These are phyloP conservation scores for Ophiostoma novo-ulmi DNA, from an alignment of 2,329 filamentous ascomycete species.

Conservation along the genomic window DNA sequence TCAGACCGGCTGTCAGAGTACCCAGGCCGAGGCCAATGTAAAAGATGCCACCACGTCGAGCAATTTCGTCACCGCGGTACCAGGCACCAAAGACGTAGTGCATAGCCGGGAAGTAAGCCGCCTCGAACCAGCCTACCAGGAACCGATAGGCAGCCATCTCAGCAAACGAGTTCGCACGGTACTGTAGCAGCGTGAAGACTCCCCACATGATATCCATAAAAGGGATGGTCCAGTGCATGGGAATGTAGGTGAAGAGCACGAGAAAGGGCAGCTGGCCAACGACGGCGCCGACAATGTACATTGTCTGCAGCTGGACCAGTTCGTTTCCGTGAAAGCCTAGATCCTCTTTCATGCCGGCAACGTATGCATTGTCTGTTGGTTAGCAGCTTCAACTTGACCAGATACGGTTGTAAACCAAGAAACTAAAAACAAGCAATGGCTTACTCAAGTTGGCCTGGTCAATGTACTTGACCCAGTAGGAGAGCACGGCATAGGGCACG, in stretches of 20 bases:
- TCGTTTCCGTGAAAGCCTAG: slow-evolving; percentile 41
- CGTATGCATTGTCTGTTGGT: slow-evolving; percentile 40
- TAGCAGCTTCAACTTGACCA: background rate
- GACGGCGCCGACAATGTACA: slow-evolving; percentile 43
- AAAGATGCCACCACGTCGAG: background rate
- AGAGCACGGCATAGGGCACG: slow-evolving; percentile 51
- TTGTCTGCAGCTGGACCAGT: slow-evolving; percentile 49
- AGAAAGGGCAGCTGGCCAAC: slow-evolving; percentile 35
- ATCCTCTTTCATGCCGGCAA: slow-evolving; percentile 44
- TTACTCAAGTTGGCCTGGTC: slow-evolving; percentile 36
- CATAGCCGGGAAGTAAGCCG: slow-evolving; percentile 50
- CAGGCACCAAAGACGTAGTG: slow-evolving; percentile 48
- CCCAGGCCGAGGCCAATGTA: background rate
- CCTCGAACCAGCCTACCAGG: slow-evolving; percentile 50
- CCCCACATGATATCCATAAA: slow-evolving; percentile 38
- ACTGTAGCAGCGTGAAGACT: slow-evolving; percentile 40
- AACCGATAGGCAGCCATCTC: slow-evolving; percentile 46
- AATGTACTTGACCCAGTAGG: slow-evolving; percentile 54
- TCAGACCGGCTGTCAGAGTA: slow-evolving; percentile 51
- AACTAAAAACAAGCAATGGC: slow-evolving; percentile 30
- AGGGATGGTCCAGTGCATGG: slow-evolving; percentile 29
- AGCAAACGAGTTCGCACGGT: slow-evolving; percentile 41
- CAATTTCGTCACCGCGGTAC: slow-evolving; percentile 2
- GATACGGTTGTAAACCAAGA: too few species aligned
- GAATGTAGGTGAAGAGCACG: slow-evolving; percentile 38